These are phyloP conservation scores for Hypoxylon sp. DNA, from an alignment of 2,329 filamentous ascomycete species.

Conservation along the genomic window DNA sequence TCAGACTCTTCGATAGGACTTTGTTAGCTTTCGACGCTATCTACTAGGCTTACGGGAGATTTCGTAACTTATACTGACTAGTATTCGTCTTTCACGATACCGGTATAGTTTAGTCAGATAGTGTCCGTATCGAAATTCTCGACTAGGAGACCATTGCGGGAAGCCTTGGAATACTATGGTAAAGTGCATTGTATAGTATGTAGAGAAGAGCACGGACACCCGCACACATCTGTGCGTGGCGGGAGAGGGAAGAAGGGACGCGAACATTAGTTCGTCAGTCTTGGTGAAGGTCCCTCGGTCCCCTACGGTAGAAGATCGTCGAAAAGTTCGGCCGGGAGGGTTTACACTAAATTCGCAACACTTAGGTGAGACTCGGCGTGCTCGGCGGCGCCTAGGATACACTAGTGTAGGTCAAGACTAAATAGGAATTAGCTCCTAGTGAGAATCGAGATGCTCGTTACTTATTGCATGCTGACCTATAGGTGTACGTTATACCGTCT, in stretches of 20 bases:
- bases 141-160: neutral
- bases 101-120: neutral
- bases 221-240: neutral
- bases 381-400: neutral
- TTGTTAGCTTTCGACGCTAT: neutral
- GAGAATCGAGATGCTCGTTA: neutral
- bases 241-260: neutral
- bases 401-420: neutral
- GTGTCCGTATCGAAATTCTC: neutral
- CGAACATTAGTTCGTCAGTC: neutral
- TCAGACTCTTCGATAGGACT: neutral
- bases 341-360: neutral
- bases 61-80: neutral
- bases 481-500: neutral
- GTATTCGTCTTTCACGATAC: neutral
- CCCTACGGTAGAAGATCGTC: neutral
- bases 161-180: neutral
- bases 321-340: neutral
- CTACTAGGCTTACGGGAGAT: neutral
- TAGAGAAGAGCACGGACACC: neutral
- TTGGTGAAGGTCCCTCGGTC: neutral
- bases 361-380: neutral
- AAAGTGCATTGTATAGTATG: neutral
- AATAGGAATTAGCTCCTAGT: neutral
- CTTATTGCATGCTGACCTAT: neutral